Evolutionary conservation across 768 basidiomycete genomes (phyloP).

Genomic region (Pleurotus tuoliensis): DNA sequence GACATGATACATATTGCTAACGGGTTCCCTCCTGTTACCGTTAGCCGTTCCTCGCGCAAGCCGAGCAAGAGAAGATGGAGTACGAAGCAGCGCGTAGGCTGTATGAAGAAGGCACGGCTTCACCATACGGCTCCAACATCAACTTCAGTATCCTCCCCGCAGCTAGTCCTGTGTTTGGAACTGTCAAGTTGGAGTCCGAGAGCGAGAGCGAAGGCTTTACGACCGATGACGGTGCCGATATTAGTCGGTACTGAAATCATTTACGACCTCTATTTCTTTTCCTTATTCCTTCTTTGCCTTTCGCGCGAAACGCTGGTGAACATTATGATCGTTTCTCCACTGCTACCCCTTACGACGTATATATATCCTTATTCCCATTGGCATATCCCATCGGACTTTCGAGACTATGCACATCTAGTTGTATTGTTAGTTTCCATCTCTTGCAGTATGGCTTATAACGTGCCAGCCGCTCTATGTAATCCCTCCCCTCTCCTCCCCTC

Average conservation of each 20-base stretch:
- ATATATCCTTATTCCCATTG: slow-evolving; percentile 11
- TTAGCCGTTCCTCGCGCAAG: slow-evolving; percentile 89
- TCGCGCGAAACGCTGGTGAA: not conserved
- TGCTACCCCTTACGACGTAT: slow-evolving; percentile 5
- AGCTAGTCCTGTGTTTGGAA: slow-evolving; percentile 35
- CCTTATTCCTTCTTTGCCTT: slow-evolving; percentile 1
- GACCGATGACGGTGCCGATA: slow-evolving; percentile 46
- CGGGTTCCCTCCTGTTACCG: not conserved
- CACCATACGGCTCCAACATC: slow-evolving; percentile 66
- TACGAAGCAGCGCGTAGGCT: slow-evolving; percentile 82
- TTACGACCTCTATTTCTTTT: slow-evolving; percentile 6
- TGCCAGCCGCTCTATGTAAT: not conserved
- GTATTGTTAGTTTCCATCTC: slow-evolving; percentile 32
- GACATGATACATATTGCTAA: not conserved
- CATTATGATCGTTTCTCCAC: slow-evolving; percentile 2
- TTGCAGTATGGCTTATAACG: slow-evolving; percentile 1
- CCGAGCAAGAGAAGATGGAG: slow-evolving; percentile 92
- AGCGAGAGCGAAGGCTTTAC: slow-evolving; percentile 65
- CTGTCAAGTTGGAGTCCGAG: slow-evolving; percentile 61
- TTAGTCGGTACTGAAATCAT: slow-evolving; percentile 27
- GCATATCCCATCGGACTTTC: slow-evolving; percentile 25
- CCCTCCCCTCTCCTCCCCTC: slow-evolving; percentile 7
- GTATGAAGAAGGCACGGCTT: slow-evolving; percentile 78
- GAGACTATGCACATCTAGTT: slow-evolving; percentile 14
- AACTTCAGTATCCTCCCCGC: slow-evolving; percentile 77